Evolutionary conservation across 768 basidiomycete species (phyloP).

Genomic region (Trametes elegans): DNA sequence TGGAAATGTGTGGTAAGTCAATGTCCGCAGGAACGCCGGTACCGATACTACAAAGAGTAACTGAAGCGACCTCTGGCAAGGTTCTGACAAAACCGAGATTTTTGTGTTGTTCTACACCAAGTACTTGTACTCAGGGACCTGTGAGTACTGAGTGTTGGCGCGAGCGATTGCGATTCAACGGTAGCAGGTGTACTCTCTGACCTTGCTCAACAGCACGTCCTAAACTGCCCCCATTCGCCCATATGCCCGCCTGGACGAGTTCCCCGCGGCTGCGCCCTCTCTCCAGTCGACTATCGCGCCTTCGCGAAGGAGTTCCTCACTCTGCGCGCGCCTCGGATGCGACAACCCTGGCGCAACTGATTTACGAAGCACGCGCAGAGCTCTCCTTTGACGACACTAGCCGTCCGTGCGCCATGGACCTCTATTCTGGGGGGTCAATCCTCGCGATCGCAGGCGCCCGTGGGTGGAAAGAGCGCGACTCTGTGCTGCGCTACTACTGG

Average conservation of each 20-base stretch:
- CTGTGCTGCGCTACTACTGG: conserved; percentile 27
- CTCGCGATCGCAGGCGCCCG: conserved; percentile 25
- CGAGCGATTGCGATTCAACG: background rate
- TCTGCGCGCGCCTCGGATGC: conserved; percentile 14
- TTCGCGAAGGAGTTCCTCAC: conserved; percentile 23
- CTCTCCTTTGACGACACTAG: conserved; percentile 20
- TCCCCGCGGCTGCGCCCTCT: conserved; percentile 26
- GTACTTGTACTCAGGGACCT: background rate
- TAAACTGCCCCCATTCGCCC: background rate
- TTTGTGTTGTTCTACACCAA: conserved; percentile 6
- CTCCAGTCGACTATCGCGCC: conserved; percentile 35
- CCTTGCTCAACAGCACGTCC: background rate
- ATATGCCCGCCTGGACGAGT: conserved; percentile 21
- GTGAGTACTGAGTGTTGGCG: conserved; percentile 1
- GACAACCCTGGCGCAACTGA: conserved; percentile 27
- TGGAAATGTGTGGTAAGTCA: background rate
- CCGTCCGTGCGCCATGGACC: conserved; percentile 16
- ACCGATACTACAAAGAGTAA: too few relatives aligned
- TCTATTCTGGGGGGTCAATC: conserved; percentile 27
- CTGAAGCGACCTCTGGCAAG: background rate
- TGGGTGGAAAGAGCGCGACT: conserved; percentile 37
- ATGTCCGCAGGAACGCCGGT: too few relatives aligned
- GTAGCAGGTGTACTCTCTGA: background rate
- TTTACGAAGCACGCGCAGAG: conserved; percentile 37
- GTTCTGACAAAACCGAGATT: background rate